Evolutionary conservation across 2,329 filamentous ascomycete genomes (phyloP), one percentile per base, ranked within the genome.

Genomic region (Tolypocladium endophyticum): DNA sequence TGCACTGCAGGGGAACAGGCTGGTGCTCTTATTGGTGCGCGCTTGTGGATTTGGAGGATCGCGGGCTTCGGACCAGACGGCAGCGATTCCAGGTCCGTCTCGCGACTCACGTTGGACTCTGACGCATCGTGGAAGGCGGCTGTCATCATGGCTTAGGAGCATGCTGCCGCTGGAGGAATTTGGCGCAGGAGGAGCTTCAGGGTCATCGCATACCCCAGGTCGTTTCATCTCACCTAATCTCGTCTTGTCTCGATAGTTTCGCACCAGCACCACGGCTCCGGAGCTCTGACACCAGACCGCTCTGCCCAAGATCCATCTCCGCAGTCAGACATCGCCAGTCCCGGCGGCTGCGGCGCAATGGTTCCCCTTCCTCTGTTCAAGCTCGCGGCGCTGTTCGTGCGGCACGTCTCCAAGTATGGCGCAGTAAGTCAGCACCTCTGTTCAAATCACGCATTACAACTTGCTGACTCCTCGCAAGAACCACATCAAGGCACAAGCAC

Each of bases 361-460:
- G 85, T 87, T 53, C 79, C 84, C 59, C 76, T 88, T 45, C 85
- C 85, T 25, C 76, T 88, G 23, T 88, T 88, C 74, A 88, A 88
- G 74, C 82, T 87, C 64, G 85, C 80, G 28, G 72, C 84, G 59
- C 77, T 87, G 55, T 85, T 87, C 64, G 77, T 87, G 68, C 80
- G 83, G 65, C 85, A 87, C 69, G 73, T 87, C 58, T 87, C 85
- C 59, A 87, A 87, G 73, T 87, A 87, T 77, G 85, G 85, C 68
- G 85, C 85, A 59, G 85, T 87, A 81, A 65, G 83, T 18, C 74
- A 55, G n/a, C 30, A 16, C 20, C 30, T 23, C 30, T 11, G 30
- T 35, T 3, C 50, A 23, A 35, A 20, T 20, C 11, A 23, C 18
- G 50, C 20, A 14, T 12, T 5, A 36, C 50, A 14, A 30, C 23